phyloP scores from a whole-genome alignment of 345 rosid genomes.

The Syzygium oleosum region DNA sequence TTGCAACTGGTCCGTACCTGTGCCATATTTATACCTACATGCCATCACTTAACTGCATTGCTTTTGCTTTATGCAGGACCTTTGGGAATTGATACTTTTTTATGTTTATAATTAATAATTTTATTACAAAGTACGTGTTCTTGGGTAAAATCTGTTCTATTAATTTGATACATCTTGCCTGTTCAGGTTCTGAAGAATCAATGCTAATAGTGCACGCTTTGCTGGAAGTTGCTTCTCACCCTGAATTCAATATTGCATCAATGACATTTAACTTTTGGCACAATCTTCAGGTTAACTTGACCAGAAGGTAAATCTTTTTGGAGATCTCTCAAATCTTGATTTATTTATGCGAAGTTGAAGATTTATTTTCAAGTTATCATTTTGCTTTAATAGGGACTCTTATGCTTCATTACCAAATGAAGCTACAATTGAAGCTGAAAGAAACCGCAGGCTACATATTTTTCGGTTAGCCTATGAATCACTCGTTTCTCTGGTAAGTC shows the following conservation, averaged over 20 bases:
- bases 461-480: slow-evolving; percentile 67
- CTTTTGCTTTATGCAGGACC: background rate
- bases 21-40: background rate
- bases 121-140: background rate
- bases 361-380: slow-evolving; percentile 10
- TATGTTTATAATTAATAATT: background rate
- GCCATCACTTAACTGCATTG: background rate
- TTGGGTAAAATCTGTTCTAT: background rate
- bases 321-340: slow-evolving; percentile 6
- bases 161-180: background rate
- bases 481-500: slow-evolving; percentile 87
- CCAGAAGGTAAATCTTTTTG: slow-evolving; percentile 49
- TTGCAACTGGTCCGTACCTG: slow-evolving; percentile 65
- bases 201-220: slow-evolving; percentile 82
- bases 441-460: slow-evolving; percentile 72
- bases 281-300: slow-evolving; percentile 83
- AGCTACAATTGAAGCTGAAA: slow-evolving; percentile 69
- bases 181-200: slow-evolving; percentile 80
- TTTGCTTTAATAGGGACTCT: slow-evolving; percentile 55
- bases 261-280: slow-evolving; percentile 99
- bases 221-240: slow-evolving; percentile 86
- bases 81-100: background rate
- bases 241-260: slow-evolving; percentile 94
- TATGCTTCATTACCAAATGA: slow-evolving; percentile 59
- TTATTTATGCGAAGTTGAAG: background rate